Evolutionary conservation across 306 rosid genomes (phyloP).

Genomic region (Carpinus fangiana): DNA sequence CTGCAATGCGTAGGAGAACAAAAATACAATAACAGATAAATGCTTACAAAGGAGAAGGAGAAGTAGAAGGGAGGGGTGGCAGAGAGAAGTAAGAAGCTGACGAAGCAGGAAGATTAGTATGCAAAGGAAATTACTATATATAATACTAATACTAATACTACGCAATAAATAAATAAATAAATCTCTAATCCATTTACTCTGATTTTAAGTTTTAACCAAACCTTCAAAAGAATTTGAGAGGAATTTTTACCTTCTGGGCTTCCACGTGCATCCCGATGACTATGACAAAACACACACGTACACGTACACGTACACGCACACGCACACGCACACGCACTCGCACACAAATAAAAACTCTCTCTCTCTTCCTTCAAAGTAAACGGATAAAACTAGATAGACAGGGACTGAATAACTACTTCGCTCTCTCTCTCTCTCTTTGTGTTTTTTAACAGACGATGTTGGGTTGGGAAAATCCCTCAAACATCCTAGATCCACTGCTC

Average conservation of each 20-base stretch:
- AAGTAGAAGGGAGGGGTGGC: slow-evolving; percentile 28
- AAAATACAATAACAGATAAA: slow-evolving; percentile 27
- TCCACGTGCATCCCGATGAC: slow-evolving; percentile 66
- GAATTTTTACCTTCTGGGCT: slow-evolving; percentile 43
- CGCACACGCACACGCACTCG: slow-evolving; percentile 18
- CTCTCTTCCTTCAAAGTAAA: slow-evolving; percentile 29
- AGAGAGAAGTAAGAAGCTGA: slow-evolving; percentile 52
- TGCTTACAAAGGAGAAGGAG: slow-evolving; percentile 40
- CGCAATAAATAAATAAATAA: neutral
- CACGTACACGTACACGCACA: slow-evolving; percentile 17
- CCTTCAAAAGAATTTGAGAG: slow-evolving; percentile 31
- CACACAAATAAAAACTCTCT: slow-evolving; percentile 1
- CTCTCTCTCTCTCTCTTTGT: neutral
- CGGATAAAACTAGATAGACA: slow-evolving; percentile 12
- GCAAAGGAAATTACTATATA: slow-evolving; percentile 34
- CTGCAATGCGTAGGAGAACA: slow-evolving; percentile 29
- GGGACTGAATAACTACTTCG: neutral
- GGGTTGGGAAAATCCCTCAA: slow-evolving; percentile 18
- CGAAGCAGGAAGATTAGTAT: slow-evolving; percentile 50
- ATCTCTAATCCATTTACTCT: slow-evolving; percentile 25
- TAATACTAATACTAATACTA: neutral
- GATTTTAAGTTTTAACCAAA: slow-evolving; percentile 23
- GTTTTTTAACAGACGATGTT: slow-evolving; percentile 2
- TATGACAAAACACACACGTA: slow-evolving; percentile 38
- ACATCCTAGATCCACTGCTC: slow-evolving; percentile 38